Evolutionary conservation across 2,329 filamentous ascomycete species (phyloP).

Genomic region (Penicillium sp.): DNA sequence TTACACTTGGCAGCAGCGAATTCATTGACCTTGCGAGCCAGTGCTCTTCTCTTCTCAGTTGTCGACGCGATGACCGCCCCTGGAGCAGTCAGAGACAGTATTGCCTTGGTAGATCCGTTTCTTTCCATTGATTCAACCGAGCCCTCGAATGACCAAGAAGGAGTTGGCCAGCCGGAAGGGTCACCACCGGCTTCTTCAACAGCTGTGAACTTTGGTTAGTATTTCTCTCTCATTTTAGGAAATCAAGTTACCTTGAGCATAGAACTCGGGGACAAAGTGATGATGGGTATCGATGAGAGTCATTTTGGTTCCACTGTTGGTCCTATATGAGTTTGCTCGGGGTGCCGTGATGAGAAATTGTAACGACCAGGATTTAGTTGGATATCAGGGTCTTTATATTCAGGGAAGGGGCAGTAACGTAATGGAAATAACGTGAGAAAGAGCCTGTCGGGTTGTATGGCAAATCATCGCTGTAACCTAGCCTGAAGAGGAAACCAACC

Average conservation of each 20-base stretch:
- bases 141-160: slow-evolving; percentile 9
- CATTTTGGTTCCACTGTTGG: too few relatives aligned
- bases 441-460: too few relatives aligned
- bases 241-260: background rate
- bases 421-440: too few relatives aligned
- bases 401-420: too few relatives aligned
- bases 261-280: slow-evolving; percentile 7
- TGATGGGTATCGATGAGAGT: slow-evolving; percentile 9
- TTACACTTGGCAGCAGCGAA: slow-evolving; percentile 11
- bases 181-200: slow-evolving; percentile 6
- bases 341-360: too few relatives aligned
- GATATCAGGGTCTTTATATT: too few relatives aligned
- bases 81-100: slow-evolving; percentile 16
- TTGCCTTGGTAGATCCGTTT: slow-evolving; percentile 10
- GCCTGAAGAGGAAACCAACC: too few relatives aligned
- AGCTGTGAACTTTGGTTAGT: background rate
- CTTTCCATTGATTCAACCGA: slow-evolving; percentile 2
- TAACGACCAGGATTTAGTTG: too few relatives aligned
- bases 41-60: background rate
- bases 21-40: slow-evolving; percentile 14
- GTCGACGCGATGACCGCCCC: slow-evolving; percentile 9
- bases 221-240: background rate
- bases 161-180: slow-evolving; percentile 12
- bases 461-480: too few relatives aligned
- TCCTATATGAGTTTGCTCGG: too few relatives aligned